A percentile compares a stretch with the other conserved stretches of the same genome.
Conservation (phyloP, 805 yeast genomes). For the Yarrowia deformans region DNA sequence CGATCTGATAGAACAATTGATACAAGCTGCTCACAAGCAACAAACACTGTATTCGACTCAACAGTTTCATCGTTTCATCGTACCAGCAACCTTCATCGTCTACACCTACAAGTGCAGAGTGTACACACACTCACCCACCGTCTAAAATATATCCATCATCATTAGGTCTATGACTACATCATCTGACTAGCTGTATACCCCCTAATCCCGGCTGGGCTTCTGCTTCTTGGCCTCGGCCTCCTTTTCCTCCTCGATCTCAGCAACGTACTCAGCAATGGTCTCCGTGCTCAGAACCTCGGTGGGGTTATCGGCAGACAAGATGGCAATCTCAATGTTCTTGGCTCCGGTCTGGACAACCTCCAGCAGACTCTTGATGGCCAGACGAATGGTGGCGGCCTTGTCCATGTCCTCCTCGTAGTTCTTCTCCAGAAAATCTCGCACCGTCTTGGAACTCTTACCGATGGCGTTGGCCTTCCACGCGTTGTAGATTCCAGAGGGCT, state of each 20-base stretch:
- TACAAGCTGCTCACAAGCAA: too few relatives aligned
- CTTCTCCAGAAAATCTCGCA: slow-evolving; percentile 92
- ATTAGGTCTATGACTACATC: slow-evolving; percentile 27
- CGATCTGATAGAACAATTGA: too few relatives aligned
- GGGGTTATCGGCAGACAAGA: slow-evolving; percentile 73
- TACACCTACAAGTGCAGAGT: too few relatives aligned
- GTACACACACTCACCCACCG: too few relatives aligned
- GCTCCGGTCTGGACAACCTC: slow-evolving; percentile 99
- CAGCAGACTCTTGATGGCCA: slow-evolving; percentile 83
- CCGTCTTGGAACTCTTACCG: slow-evolving; percentile 94
- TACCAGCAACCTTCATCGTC: too few relatives aligned
- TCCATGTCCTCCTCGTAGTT: slow-evolving; percentile 70
- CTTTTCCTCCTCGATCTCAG: slow-evolving; percentile 86
- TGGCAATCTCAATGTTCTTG: slow-evolving; percentile 90
- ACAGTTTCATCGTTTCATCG: too few relatives aligned
- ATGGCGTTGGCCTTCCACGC: slow-evolving; percentile 99
- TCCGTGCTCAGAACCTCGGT: slow-evolving; percentile 69
- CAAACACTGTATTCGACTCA: too few relatives aligned
- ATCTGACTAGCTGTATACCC: background rate
- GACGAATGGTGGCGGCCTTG: slow-evolving; percentile 73
- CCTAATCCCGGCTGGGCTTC: slow-evolving; percentile 49
- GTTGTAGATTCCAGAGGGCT: slow-evolving; percentile 95
- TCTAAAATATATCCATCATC: slow-evolving; percentile 17
- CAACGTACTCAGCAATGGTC: slow-evolving; percentile 75
- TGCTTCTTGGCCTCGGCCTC: slow-evolving; percentile 65